Evolutionary conservation across 2,329 filamentous ascomycete genomes (phyloP), one percentile per base, ranked within the genome.

Genomic region (Allantophomopsis lycopodina): DNA sequence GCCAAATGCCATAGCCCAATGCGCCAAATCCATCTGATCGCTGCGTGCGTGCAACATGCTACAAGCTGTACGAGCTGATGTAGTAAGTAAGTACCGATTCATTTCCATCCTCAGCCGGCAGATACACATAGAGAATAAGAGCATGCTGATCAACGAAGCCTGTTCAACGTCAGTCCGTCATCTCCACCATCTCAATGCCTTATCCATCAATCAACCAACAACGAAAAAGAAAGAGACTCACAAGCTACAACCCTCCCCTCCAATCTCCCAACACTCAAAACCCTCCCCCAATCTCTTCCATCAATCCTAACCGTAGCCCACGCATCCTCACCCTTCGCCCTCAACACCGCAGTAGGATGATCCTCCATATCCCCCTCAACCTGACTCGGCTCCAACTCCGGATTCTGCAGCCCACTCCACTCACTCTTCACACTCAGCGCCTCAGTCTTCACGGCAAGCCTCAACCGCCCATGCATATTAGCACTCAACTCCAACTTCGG

Each of bases 211-310:
- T 7, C 7, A 4, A 20, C 7, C 18, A 7, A 20, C 4, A 20
- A 20, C 18, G 7, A 7, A 20, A 20, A 20, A n/a, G n/a, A 20
- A 20, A 20, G 18, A 20, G 14, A 55, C 73, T 62, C 46, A 79
- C 88, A 95, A 41, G 88, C 91, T 64, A 96, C 91, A 38, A 96
- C 89, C 48, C 86, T 72, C 1, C 87, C 89, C 50, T 91, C 89
- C 21, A 96, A 63, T 38, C 88, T 70, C 1, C 89, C 89, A 11
- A 96, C 88, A 57, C 86, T 93, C 48, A 98, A 67, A n/a, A 96
- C 89, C 48, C 76, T 77, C 23, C 86, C 86, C 89, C 91, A 96
- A 57, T 98, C 91, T 57, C 78, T 82, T 28, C 87, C 91, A 60
- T 96, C 91, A 17, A 96, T 87, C 39, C 84, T 71, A 30, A 96